Conservation (phyloP, 805 yeast species). For the Priceomyces medius region DNA sequence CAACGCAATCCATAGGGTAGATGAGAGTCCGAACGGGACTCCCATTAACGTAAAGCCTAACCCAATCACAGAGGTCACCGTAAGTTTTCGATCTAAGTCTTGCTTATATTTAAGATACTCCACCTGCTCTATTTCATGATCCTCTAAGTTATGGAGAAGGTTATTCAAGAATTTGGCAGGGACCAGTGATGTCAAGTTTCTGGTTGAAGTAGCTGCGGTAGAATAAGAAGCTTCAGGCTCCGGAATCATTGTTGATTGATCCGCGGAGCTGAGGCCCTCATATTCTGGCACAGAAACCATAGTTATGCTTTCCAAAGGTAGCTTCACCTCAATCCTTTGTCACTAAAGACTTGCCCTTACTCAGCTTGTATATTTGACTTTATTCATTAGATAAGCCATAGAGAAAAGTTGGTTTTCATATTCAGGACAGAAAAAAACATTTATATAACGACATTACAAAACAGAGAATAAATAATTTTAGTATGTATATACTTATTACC, state of each 20-base stretch:
- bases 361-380: no score
- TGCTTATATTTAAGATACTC: conserved; percentile 76
- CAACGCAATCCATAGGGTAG: conserved; percentile 68
- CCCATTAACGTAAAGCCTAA: conserved; percentile 80
- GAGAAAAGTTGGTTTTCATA: no score
- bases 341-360: background rate
- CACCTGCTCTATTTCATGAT: conserved; percentile 53
- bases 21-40: conserved; percentile 75
- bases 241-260: conserved; percentile 4
- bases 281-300: conserved; percentile 2
- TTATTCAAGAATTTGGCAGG: conserved; percentile 14
- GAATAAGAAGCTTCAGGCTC: conserved; percentile 6
- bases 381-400: no score
- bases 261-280: conserved; percentile 1
- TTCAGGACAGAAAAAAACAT: no score
- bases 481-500: no score
- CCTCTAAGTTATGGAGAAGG: conserved; percentile 20
- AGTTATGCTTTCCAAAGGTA: background rate
- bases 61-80: conserved; percentile 71
- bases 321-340: background rate
- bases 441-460: no score
- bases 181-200: conserved; percentile 7
- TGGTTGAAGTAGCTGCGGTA: conserved; percentile 1
- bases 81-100: conserved; percentile 64
- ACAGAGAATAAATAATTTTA: no score